These are phyloP conservation scores for Saccharum officinarum DNA, from an alignment of 176 grass and related monocot genomes.

Conservation along the genomic window DNA sequence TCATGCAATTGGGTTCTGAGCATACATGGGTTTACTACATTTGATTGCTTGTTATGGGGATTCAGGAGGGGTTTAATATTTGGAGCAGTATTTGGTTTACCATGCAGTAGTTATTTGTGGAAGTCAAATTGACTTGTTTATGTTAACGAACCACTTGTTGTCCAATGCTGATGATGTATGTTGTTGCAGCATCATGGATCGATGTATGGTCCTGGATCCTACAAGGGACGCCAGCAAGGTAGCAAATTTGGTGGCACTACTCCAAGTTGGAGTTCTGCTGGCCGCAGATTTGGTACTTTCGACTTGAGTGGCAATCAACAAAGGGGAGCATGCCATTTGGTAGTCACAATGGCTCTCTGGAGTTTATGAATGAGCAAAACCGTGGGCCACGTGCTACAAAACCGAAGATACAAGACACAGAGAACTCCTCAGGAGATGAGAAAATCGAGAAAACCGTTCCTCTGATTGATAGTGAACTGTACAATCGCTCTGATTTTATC, in stretches of 20 bases:
- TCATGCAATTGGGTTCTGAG: background rate
- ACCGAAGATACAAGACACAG: slow-evolving; percentile 52
- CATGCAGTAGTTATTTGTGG: background rate
- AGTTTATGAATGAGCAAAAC: slow-evolving; percentile 74
- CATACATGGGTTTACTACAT: background rate
- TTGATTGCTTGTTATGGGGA: background rate
- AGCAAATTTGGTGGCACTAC: slow-evolving; percentile 44
- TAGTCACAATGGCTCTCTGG: slow-evolving; percentile 54
- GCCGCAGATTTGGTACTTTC: slow-evolving; percentile 41
- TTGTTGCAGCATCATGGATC: slow-evolving; percentile 57
- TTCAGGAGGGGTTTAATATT: background rate
- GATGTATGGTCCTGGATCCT: slow-evolving; percentile 52
- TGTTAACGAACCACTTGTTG: slow-evolving; percentile 14
- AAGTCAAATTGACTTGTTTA: slow-evolving; percentile 13
- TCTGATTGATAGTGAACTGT: slow-evolving; percentile 39
- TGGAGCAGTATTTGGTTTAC: background rate
- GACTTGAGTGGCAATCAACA: slow-evolving; percentile 44
- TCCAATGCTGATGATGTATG: slow-evolving; percentile 35
- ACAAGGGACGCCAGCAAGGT: slow-evolving; percentile 50
- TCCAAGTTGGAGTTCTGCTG: slow-evolving; percentile 46
- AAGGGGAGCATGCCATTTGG: slow-evolving; percentile 46
- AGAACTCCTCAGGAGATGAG: slow-evolving; percentile 47
- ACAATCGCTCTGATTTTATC: slow-evolving; percentile 56
- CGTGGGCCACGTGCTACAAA: slow-evolving; percentile 63
- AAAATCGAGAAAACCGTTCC: slow-evolving; percentile 41